A percentile compares a stretch with the other conserved stretches of the same genome.
phyloP scores from a whole-genome alignment of 495 filamentous ascomycete genomes.

The Apiosordaria backusii region DNA sequence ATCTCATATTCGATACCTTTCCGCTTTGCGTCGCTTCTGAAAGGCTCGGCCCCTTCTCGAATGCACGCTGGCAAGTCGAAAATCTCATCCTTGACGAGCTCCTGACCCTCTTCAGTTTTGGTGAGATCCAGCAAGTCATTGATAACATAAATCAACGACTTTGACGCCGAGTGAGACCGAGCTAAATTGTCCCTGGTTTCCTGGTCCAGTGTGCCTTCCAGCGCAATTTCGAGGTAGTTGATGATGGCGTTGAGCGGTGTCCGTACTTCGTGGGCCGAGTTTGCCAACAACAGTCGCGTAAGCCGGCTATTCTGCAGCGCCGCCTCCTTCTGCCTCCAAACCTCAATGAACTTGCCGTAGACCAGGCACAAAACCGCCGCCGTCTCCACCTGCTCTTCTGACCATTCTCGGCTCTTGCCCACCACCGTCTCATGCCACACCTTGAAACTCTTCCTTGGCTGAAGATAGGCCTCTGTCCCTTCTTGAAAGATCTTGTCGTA shows the following conservation, averaged over 20 bases:
- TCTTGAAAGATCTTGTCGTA: slow-evolving; percentile 72
- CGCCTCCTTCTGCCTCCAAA: slow-evolving; percentile 90
- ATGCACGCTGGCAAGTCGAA: slow-evolving; percentile 73
- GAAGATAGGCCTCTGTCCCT: slow-evolving; percentile 66
- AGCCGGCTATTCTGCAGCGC: slow-evolving; percentile 78
- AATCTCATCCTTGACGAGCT: slow-evolving; percentile 74
- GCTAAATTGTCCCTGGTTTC: slow-evolving; percentile 87
- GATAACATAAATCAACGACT: slow-evolving; percentile 91
- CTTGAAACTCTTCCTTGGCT: slow-evolving; percentile 74
- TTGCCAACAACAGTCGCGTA: slow-evolving; percentile 76
- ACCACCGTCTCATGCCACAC: slow-evolving; percentile 73
- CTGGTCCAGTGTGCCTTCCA: slow-evolving; percentile 76
- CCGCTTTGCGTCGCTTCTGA: slow-evolving; percentile 67
- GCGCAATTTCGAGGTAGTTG: slow-evolving; percentile 90
- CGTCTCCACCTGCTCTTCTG: slow-evolving; percentile 73
- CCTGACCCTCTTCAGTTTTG: slow-evolving; percentile 78
- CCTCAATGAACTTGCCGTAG: slow-evolving; percentile 78
- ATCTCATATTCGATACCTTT: slow-evolving; percentile 71
- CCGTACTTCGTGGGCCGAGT: slow-evolving; percentile 92
- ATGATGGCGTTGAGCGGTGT: slow-evolving; percentile 95
- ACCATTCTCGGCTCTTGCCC: slow-evolving; percentile 72
- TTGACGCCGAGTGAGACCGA: slow-evolving; percentile 90
- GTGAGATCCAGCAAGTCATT: slow-evolving; percentile 93
- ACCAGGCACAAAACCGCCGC: slow-evolving; percentile 86
- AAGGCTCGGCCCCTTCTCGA: slow-evolving; percentile 71